Percentiles rank a stretch among this genome's conserved stretches.
Conservation (phyloP, 768 basidiomycete genomes). For the Tylopilus sp. region DNA sequence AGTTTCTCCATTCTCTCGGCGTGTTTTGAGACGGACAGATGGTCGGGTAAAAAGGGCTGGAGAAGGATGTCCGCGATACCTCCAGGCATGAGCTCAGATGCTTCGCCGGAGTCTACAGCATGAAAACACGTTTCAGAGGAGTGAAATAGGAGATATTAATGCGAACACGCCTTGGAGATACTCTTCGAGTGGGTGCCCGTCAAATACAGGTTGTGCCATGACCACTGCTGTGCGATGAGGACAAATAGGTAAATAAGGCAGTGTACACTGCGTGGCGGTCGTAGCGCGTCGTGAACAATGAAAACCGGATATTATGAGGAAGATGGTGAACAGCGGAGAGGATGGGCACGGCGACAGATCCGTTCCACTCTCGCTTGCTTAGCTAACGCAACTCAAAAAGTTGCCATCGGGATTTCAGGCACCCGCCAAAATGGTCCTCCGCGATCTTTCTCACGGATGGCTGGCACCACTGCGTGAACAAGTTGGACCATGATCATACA, state of each 20-base stretch:
- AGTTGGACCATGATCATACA: no score
- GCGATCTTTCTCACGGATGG: no score
- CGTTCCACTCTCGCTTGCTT: no score
- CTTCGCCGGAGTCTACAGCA: conserved; percentile 56
- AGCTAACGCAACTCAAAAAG: no score
- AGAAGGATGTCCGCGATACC: conserved; percentile 36
- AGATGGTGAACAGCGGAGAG: conserved; percentile 1
- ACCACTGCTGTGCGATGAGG: conserved; percentile 12
- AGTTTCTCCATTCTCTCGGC: conserved; percentile 26
- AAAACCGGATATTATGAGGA: conserved; percentile 21
- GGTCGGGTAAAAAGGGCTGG: conserved; percentile 14
- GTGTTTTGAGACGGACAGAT: conserved; percentile 12
- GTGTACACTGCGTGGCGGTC: conserved; percentile 22
- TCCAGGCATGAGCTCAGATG: conserved; percentile 55
- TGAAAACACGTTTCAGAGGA: conserved; percentile 15
- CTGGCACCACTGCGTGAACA: no score
- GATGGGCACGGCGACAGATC: no score
- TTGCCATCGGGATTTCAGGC: no score
- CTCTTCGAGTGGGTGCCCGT: conserved; percentile 71
- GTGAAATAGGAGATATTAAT: neutral
- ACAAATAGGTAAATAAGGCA: conserved; percentile 4
- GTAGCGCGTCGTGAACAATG: conserved; percentile 20
- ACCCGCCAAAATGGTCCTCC: no score
- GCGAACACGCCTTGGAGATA: conserved; percentile 57
- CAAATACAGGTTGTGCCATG: conserved; percentile 79